A percentile compares a stretch with the other conserved stretches of the same genome.
Conservation (phyloP, 257 asterid species). For the Voacanga thouarsii region DNA sequence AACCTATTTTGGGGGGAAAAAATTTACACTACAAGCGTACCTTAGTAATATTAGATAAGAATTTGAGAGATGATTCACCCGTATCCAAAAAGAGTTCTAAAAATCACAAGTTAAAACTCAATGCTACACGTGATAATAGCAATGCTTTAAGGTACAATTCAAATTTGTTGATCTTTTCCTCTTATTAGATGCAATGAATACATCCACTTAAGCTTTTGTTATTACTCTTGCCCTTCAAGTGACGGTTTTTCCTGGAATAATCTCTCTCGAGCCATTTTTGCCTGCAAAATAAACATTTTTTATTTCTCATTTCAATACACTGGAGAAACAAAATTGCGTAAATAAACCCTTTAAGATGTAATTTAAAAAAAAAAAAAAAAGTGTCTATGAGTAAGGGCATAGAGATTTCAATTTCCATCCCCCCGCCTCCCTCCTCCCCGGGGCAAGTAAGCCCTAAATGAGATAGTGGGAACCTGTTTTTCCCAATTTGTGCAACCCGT, state of each 20-base stretch:
- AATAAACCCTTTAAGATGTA: too few species aligned
- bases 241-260: slow-evolving; percentile 14
- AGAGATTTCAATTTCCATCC: too few species aligned
- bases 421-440: too few species aligned
- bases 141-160: neutral
- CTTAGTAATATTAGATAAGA: too few species aligned
- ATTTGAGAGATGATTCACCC: too few species aligned
- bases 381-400: too few species aligned
- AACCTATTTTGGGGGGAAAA: too few species aligned
- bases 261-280: slow-evolving; percentile 29
- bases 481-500: slow-evolving; percentile 69
- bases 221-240: neutral
- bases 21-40: too few species aligned
- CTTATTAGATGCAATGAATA: neutral
- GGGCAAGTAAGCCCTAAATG: too few species aligned
- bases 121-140: neutral
- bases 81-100: neutral
- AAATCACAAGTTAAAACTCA: too few species aligned
- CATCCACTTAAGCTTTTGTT: neutral
- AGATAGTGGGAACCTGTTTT: slow-evolving; percentile 43
- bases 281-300: slow-evolving; percentile 10
- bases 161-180: too few species aligned
- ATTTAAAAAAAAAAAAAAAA: too few species aligned
- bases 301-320: neutral
- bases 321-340: neutral